phyloP scores from a whole-genome alignment of 1,284 basidiomycete species.

The Golubevia pallescens region DNA sequence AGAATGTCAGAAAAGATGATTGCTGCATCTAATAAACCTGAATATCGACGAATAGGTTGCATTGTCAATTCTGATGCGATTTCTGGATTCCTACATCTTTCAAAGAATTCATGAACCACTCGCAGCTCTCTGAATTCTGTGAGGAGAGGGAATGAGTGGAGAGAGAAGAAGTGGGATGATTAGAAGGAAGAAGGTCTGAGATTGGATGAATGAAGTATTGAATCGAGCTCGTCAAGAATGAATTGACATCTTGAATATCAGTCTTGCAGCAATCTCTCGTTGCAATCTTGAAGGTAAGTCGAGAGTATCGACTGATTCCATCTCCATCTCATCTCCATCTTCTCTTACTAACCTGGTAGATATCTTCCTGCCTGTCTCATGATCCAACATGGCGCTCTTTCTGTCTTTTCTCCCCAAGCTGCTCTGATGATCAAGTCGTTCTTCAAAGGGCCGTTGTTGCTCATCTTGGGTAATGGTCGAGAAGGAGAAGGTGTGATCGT shows the following conservation, averaged over 20 bases:
- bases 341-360: slow-evolving; percentile 77
- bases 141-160: neutral
- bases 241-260: neutral
- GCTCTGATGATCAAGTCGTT: no score
- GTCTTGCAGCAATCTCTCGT: slow-evolving; percentile 1
- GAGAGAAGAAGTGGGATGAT: neutral
- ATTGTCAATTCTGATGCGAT: slow-evolving; percentile 85
- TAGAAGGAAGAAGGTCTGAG: slow-evolving; percentile 22
- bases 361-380: slow-evolving; percentile 98
- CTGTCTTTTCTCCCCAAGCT: slow-evolving; percentile 75
- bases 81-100: slow-evolving; percentile 84
- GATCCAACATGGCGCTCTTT: slow-evolving; percentile 95
- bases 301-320: no score
- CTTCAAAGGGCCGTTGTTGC: no score
- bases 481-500: no score
- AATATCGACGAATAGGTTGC: slow-evolving; percentile 86
- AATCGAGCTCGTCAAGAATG: slow-evolving; percentile 1
- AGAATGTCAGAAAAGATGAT: slow-evolving; percentile 96
- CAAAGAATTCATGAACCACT: slow-evolving; percentile 85
- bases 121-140: slow-evolving; percentile 85
- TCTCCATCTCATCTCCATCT: neutral
- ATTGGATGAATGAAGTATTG: slow-evolving; percentile 13
- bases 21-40: slow-evolving; percentile 82
- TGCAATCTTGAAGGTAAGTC: neutral
- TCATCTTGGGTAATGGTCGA: no score